Base-by-base conservation (phyloP, 2,329 filamentous ascomycete species). In the Fusarium sulawesiense region DNA sequence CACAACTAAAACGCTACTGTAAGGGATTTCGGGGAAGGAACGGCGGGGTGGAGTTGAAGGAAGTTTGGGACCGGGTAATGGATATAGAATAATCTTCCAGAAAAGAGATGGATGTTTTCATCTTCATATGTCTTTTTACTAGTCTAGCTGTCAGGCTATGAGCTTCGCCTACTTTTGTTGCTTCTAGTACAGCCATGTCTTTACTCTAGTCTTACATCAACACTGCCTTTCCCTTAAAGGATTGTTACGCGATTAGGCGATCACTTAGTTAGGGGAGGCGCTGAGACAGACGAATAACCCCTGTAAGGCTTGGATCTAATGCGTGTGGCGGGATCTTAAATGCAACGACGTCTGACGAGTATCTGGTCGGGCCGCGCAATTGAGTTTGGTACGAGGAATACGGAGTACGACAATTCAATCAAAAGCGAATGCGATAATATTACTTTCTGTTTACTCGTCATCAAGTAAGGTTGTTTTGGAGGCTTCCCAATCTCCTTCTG, bases 371-470 rank as follows among this genome's bases (percentile, higher is more conserved):
- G 30, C 60, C 37, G 50, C 32, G 20, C 20, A 46, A 64, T 64
- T 64, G 32, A 47, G 40, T 58, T 64, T 64, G 10, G 45, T 60
- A 29, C 23, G 42, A 29, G 44, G 45, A 41, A 64, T 64, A 64
- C 60, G 60, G 60, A 27, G 30, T 64, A 64, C 58, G 60, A 64
- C 37, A 60, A 47, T 30, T 27, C 16, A 20, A 47, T 55, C 40
- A 44, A 55, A 34, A 41, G 23, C 47, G 47, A 62, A 63, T 55
- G 60, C 16, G 34, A 53, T 14, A 25, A 51, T 34, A 18, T 34
- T 34, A 34, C 7, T 9, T 34, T 34, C 32, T 27, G 32, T 45
- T 44, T 46, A 4, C 30, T 32, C 23, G 14, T 49, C 29, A 47
- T 27, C 51, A 47, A 50, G 18, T 25, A 23, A 23, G 23, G 23